Evolutionary conservation across 768 basidiomycete species (phyloP), one percentile per base, ranked within the genome.

Genomic region (Cyclocybe aegerita): DNA sequence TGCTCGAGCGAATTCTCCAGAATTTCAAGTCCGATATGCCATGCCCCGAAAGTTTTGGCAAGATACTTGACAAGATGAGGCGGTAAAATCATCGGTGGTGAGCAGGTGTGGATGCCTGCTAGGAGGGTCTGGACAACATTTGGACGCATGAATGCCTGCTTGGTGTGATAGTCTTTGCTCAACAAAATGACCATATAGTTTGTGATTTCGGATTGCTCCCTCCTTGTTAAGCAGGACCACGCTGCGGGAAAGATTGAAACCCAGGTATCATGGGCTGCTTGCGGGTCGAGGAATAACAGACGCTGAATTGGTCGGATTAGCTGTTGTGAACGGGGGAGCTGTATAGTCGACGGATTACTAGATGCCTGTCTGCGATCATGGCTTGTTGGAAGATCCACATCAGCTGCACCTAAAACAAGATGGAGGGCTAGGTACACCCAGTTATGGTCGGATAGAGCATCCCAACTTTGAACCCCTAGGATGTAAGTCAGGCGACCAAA

Each of bases 31-130:
- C 85, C 84, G 42, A 88, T 81, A 65, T 97, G 90, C 95, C 96
- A 98, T n/a, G 91, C 90, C 35, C 92, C 87, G 67, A 90, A 99
- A 0, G 92, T 92, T 70, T 98, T 97, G 12, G 91, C 93, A 32
- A 98, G 84, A 65, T 94, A 99, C 65, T 98, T 98, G 59, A 98
- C 80, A 33, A 99, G 82, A 60, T 96, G 90, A 9, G 97, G 95
- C 7, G 97, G 97, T 2, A 99, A 77, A 30, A 82, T 84, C 79
- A 97, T 87, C 0, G 89, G 80, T 4, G 95, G 93, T 7, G 77
- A 81, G 65, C 95, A 97, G n/a, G 86, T 81, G 36, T 91, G 83
- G 37, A 91, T 78, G 1, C 92, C 92, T 14, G 81, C 80, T 16
- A 99, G 84, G 29, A 99, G 76, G 0, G 93, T 93, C 64, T 97